These are phyloP conservation scores for Candida buenavistaensis DNA, from an alignment of 1,139 yeast species.

Conservation along the genomic window DNA sequence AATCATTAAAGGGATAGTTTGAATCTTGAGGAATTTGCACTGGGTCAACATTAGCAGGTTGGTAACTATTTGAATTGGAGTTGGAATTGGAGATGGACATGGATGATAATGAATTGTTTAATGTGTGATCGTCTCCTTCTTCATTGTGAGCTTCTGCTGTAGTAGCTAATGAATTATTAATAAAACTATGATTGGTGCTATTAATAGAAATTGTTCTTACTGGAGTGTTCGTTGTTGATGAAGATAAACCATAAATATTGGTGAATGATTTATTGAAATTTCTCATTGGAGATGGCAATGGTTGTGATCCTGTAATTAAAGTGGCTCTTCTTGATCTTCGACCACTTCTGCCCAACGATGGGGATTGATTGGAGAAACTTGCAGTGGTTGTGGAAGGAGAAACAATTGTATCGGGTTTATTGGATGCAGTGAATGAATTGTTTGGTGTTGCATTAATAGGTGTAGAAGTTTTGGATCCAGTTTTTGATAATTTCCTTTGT, in stretches of 20 bases:
- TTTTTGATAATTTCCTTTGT: slow-evolving; percentile 35
- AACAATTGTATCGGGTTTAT: slow-evolving; percentile 1
- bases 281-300: slow-evolving; percentile 75
- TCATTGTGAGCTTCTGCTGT: slow-evolving; percentile 10
- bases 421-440: slow-evolving; percentile 13
- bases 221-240: slow-evolving; percentile 46
- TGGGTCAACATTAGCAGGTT: slow-evolving; percentile 21
- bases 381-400: slow-evolving; percentile 7
- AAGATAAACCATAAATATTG: slow-evolving; percentile 39
- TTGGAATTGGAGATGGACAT: slow-evolving; percentile 33
- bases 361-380: slow-evolving; percentile 20
- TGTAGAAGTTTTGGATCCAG: slow-evolving; percentile 33
- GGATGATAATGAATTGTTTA: slow-evolving; percentile 43
- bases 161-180: slow-evolving; percentile 3
- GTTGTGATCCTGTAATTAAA: slow-evolving; percentile 82
- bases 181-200: slow-evolving; percentile 4
- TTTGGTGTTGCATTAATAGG: slow-evolving; percentile 18
- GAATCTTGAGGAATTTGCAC: slow-evolving; percentile 22
- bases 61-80: slow-evolving; percentile 29
- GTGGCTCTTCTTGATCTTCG: slow-evolving; percentile 66
- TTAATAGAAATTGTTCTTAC: slow-evolving; percentile 20
- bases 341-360: slow-evolving; percentile 46
- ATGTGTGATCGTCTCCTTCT: slow-evolving; percentile 15
- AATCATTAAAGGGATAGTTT: slow-evolving; percentile 8
- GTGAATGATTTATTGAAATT: slow-evolving; percentile 43